Base-by-base conservation (phyloP, 2,329 filamentous ascomycete species). In the Trichoderma oligosporum region DNA sequence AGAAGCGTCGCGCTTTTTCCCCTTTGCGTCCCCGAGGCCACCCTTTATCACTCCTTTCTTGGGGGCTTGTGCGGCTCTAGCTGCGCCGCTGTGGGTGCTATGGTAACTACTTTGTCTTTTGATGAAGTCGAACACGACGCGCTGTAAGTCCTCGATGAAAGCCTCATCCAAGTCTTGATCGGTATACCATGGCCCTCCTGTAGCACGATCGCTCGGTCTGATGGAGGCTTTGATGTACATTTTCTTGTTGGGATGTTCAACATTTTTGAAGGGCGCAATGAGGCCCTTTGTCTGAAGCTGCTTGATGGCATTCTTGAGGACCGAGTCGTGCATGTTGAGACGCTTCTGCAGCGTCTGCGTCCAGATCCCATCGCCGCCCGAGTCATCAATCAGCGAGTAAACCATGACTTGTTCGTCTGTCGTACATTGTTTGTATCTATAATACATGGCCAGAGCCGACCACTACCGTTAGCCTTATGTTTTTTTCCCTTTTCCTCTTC, bases 151-250 rank as follows among this genome's bases (percentile, higher is more conserved):
- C 57, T 89, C 85, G 65, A 97, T 92, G 70, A 99, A 90, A 58
- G 88, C 88, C 62, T 89, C 86, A 72, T 99, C 94, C 11, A 97
- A 81, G 62, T 92, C 88, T 52, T 91, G 89, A 61, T 96, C 91
- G 7, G 89, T 92, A 71, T 94, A 97, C 90, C 93, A 99, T 7
- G 91, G 88, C 1, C 94, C 94, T 46, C 94, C 94, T 0, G 91
- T 96, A 45, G 95, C 89, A 61, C 94, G 88, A 61, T 97, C 92
- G 54, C 87, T 90, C 0, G 94, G 93, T 9, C 85, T 84, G 60
- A 99, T 82, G 61, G 87, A 86, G 54, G 87, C 84, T 67, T 96
- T 86, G 81, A 99, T 96, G 79, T 94, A 99, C 82, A 96, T 96
- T 75, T 96, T 96, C 70, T 94, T 88, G 63, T 87, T 89, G 25